Conservation (phyloP, 768 basidiomycete genomes). For the Mycena rebaudengoi region DNA sequence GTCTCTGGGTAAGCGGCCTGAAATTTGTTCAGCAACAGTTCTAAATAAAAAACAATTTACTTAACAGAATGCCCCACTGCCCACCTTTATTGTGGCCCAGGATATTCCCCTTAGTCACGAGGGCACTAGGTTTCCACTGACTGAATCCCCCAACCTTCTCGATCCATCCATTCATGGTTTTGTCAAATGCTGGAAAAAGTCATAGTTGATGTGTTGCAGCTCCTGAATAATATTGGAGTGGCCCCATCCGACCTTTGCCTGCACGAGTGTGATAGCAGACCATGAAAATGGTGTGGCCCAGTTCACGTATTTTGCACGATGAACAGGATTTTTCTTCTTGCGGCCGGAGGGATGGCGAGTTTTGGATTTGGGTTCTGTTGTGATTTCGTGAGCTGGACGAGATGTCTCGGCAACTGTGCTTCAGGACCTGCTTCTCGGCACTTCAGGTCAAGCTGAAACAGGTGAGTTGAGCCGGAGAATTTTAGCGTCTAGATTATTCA, state of each 20-base stretch:
- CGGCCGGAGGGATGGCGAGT: constrained; percentile 2
- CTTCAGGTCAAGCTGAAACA: constrained; percentile 7
- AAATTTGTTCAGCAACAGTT: constrained; percentile 28
- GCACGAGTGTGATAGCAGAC: constrained; percentile 5
- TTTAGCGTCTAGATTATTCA: no score
- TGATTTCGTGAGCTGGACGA: constrained; percentile 10
- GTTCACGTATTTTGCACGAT: constrained; percentile 8
- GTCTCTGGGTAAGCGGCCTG: constrained; percentile 1
- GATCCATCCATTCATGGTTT: constrained; percentile 13
- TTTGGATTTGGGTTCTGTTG: not conserved
- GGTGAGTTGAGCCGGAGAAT: not conserved
- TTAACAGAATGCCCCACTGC: constrained; percentile 12
- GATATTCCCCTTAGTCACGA: constrained; percentile 9
- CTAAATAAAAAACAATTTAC: constrained; percentile 1
- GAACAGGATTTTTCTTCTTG: constrained; percentile 3
- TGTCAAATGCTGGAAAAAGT: constrained; percentile 7
- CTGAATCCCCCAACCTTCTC: not conserved
- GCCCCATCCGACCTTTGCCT: constrained; percentile 1
- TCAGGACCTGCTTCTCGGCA: not conserved
- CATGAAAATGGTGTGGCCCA: constrained; percentile 17
- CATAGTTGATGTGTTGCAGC: constrained; percentile 7
- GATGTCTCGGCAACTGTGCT: constrained; percentile 9
- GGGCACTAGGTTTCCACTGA: constrained; percentile 5
- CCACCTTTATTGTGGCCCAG: constrained; percentile 18
- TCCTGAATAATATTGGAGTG: constrained; percentile 1